These are phyloP conservation scores for Brachypodium distachyon DNA, from an alignment of 202 grass and related monocot species.

Conservation along the genomic window DNA sequence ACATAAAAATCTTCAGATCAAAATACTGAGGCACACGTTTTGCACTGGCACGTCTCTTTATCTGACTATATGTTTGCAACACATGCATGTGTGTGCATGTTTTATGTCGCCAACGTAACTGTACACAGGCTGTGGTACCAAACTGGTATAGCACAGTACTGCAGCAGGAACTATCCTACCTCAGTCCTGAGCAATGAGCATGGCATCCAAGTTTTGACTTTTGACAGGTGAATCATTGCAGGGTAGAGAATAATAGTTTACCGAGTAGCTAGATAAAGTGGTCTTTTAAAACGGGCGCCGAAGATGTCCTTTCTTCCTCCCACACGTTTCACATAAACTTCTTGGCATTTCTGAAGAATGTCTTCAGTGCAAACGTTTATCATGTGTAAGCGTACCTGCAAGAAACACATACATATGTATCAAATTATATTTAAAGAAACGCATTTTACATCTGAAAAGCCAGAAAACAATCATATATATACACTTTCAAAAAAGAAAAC, in stretches of 20 bases:
- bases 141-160: too few relatives aligned
- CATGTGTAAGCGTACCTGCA: conserved; percentile 60
- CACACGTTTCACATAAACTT: conserved; percentile 51
- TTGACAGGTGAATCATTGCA: neutral
- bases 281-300: conserved; percentile 66
- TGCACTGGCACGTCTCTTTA: neutral
- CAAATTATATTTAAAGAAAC: neutral
- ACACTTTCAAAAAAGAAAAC: too few relatives aligned
- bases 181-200: neutral
- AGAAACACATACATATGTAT: neutral
- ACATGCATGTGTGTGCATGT: neutral
- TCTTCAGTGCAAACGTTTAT: conserved; percentile 59
- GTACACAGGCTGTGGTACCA: too few relatives aligned
- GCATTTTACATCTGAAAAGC: neutral
- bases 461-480: too few relatives aligned
- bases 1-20: too few relatives aligned
- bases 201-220: neutral
- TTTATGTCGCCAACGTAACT: neutral
- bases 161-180: neutral
- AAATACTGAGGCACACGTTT: too few relatives aligned
- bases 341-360: conserved; percentile 67
- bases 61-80: neutral
- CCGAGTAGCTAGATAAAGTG: conserved; percentile 48
- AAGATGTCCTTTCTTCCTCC: conserved; percentile 82
- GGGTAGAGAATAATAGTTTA: conserved; percentile 24